Percentiles rank a stretch among this genome's conserved stretches.
Evolutionary conservation across 768 basidiomycete genomes (phyloP).

Genomic region (Cantharellus anzutake): DNA sequence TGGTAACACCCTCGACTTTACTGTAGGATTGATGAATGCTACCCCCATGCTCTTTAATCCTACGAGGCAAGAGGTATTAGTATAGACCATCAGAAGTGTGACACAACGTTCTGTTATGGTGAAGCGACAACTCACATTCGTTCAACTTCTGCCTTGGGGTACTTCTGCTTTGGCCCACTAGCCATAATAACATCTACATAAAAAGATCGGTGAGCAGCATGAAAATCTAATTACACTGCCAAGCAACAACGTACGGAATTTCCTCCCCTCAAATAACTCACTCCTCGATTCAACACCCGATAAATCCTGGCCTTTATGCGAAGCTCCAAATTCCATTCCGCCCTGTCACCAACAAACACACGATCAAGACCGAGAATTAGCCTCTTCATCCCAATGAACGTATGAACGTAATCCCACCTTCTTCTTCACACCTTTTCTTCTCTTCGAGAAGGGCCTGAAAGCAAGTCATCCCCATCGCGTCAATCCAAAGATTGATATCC

Average conservation of each 20-base stretch:
- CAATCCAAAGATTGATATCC: no score
- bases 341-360: no score
- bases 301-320: conserved; percentile 42
- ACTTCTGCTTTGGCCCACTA: conserved; percentile 4
- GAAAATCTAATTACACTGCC: neutral
- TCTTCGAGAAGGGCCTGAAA: no score
- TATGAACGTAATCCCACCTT: no score
- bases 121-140: conserved; percentile 4
- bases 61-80: conserved; percentile 13
- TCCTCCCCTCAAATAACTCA: conserved; percentile 51
- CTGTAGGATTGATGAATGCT: conserved; percentile 28
- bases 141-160: conserved; percentile 9
- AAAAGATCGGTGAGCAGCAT: neutral
- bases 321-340: no score
- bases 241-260: conserved; percentile 43
- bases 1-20: conserved; percentile 14
- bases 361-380: no score
- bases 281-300: conserved; percentile 40
- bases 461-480: no score
- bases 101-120: neutral
- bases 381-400: no score
- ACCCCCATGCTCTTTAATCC: conserved; percentile 57
- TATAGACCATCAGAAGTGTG: conserved; percentile 12
- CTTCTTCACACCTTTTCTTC: no score
- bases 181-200: conserved; percentile 1